Conservation (phyloP, 768 basidiomycete genomes). For the Suillus paluster region DNA sequence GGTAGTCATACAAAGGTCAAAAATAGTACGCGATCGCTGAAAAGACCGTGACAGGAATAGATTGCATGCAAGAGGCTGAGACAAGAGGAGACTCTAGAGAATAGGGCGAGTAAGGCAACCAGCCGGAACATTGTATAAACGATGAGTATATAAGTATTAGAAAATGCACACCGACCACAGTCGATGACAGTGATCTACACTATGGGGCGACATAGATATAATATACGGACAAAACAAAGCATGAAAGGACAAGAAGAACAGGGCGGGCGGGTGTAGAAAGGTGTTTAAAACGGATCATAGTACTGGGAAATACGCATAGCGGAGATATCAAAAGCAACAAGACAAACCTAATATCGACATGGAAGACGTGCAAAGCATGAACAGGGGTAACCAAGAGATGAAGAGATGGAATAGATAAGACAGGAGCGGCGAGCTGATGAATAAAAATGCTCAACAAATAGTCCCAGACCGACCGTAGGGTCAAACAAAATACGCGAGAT, state of each 20-base stretch:
- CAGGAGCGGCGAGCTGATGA: slow-evolving; percentile 25
- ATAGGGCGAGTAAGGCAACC: background rate
- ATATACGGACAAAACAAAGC: slow-evolving; percentile 35
- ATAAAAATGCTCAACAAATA: slow-evolving; percentile 29
- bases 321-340: slow-evolving; percentile 33
- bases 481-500: slow-evolving; percentile 11
- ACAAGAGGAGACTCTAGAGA: background rate
- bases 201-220: slow-evolving; percentile 36
- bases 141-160: slow-evolving; percentile 41
- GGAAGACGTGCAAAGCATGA: slow-evolving; percentile 28
- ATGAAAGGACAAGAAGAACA: slow-evolving; percentile 15
- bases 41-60: no score
- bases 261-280: background rate
- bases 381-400: slow-evolving; percentile 34
- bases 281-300: slow-evolving; percentile 22
- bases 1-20: background rate
- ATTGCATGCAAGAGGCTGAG: background rate
- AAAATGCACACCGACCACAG: slow-evolving; percentile 24
- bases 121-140: slow-evolving; percentile 31
- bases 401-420: slow-evolving; percentile 34
- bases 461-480: slow-evolving; percentile 24
- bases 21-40: slow-evolving; percentile 5
- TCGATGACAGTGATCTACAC: slow-evolving; percentile 30
- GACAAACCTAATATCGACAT: slow-evolving; percentile 29
- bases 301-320: slow-evolving; percentile 16